These are phyloP conservation scores for Yamadazyma kanchanaburiensis DNA, from an alignment of 1,139 yeast genomes.

Conservation along the genomic window DNA sequence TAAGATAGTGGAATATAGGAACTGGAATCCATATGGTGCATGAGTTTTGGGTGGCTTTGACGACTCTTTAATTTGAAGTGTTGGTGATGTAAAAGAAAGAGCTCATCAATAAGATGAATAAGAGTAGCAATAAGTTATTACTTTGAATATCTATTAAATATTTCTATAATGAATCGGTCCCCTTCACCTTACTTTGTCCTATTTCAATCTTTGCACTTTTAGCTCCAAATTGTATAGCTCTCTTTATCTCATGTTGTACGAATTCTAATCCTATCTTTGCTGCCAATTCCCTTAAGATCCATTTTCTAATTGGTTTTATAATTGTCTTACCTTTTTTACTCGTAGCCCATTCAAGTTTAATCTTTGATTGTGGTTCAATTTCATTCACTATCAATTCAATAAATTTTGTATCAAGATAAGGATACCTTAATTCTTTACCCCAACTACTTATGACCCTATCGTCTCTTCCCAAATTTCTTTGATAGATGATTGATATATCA, in stretches of 20 bases:
- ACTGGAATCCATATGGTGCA: too few relatives aligned
- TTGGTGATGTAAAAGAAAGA: too few relatives aligned
- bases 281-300: slow-evolving; percentile 64
- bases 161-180: slow-evolving; percentile 44
- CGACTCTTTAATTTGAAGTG: too few relatives aligned
- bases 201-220: slow-evolving; percentile 88
- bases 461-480: slow-evolving; percentile 83
- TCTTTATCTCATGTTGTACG: slow-evolving; percentile 74
- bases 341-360: slow-evolving; percentile 28
- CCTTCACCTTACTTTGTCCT: slow-evolving; percentile 64
- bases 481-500: slow-evolving; percentile 73
- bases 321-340: slow-evolving; percentile 27
- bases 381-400: slow-evolving; percentile 47
- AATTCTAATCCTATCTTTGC: slow-evolving; percentile 42
- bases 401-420: slow-evolving; percentile 69
- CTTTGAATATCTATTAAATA: background rate
- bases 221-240: slow-evolving; percentile 97
- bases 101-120: background rate
- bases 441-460: slow-evolving; percentile 82
- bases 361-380: slow-evolving; percentile 54
- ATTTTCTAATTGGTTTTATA: slow-evolving; percentile 49
- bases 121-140: background rate
- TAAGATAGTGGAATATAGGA: too few relatives aligned
- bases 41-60: too few relatives aligned
- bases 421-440: slow-evolving; percentile 91